A percentile compares a stretch with the other conserved stretches of the same genome.
Evolutionary conservation across 805 yeast genomes (phyloP).

Genomic region (Clavispora carvajalis): DNA sequence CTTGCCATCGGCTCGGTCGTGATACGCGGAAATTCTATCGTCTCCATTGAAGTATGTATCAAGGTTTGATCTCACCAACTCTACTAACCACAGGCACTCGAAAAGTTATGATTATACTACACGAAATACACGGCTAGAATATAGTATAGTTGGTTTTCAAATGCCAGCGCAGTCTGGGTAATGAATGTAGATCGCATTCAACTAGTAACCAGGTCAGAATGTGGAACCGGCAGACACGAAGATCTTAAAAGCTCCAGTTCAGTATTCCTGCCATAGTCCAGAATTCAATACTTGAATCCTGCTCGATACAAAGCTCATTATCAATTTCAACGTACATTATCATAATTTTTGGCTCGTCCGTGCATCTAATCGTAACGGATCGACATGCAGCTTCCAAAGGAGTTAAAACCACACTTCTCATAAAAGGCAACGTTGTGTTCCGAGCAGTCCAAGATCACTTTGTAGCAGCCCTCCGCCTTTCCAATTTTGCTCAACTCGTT

Average conservation of each 20-base stretch:
- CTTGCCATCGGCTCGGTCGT: conserved; percentile 64
- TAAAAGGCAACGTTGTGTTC: conserved; percentile 79
- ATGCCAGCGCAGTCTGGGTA: too few species aligned
- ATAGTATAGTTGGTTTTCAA: too few species aligned
- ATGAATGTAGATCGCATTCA: too few species aligned
- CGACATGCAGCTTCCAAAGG: conserved; percentile 69
- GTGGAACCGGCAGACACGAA: too few species aligned
- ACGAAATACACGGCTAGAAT: not conserved
- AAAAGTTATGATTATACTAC: conserved; percentile 15
- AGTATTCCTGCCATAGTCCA: too few species aligned
- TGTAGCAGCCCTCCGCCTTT: conserved; percentile 64
- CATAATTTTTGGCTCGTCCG: too few species aligned
- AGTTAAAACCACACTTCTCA: conserved; percentile 74
- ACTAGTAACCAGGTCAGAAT: too few species aligned
- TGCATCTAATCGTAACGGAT: conserved; percentile 31
- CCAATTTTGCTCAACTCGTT: conserved; percentile 57
- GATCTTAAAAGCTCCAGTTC: too few species aligned
- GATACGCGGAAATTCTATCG: conserved; percentile 73
- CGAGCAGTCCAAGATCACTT: conserved; percentile 85
- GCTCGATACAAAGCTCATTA: too few species aligned
- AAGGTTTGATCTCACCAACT: not conserved
- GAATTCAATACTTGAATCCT: too few species aligned
- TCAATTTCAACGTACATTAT: too few species aligned
- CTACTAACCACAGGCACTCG: conserved; percentile 35
- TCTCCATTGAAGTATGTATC: conserved; percentile 58